Evolutionary conservation across 257 asterid genomes (phyloP), one percentile per base, ranked within the genome.

Genomic region (Eustoma russellianum): DNA sequence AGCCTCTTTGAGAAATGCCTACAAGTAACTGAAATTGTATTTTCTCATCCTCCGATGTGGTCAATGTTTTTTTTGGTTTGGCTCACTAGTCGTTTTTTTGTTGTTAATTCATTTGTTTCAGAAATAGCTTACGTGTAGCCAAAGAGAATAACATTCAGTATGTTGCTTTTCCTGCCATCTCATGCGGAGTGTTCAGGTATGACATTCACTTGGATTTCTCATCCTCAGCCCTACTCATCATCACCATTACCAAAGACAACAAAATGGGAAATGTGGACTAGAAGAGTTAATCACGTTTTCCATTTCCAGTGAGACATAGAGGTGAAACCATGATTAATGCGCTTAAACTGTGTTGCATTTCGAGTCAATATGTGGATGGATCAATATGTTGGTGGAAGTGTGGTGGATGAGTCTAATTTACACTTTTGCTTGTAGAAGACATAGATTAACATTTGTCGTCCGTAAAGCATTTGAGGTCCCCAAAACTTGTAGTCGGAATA

Each of bases 161-260:
- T 55, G 52, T 85, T 65, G 99, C 97, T 49, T 92, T 92, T 71
- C 72, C 97, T 63, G 95, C 99, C 52, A 85, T 92, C 67, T 90
- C 97, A 16, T 92, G 99, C 56, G 99, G 99, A 33, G 77, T 83
- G 52, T 83, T 46, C n/a, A 66, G 91, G 99, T 92, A 55, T 34
- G 52, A 38, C 33, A 28, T 48, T 50, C 33, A 17, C 19, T 50
- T 15, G 16, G 17, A 34, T 45, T 15, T 15, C 40, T 38, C 13
- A 49, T 12, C 9, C 9, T 7, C 17, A 10, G 30, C 30, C 30
- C 30, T 1, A 13, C 19, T 59, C 55, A 9, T 7, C 30, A 34
- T 30, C 44, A 33, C 41, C 28, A 0, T 19, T 30, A 13, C 30
- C 13, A 38, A 46, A 38, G 12, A 38, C 7, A 7, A 38, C 12